A percentile compares a stretch with the other conserved stretches of the same genome.
Conservation (phyloP, 1,139 yeast genomes). For the Yamadazyma pseudoaaseri region DNA sequence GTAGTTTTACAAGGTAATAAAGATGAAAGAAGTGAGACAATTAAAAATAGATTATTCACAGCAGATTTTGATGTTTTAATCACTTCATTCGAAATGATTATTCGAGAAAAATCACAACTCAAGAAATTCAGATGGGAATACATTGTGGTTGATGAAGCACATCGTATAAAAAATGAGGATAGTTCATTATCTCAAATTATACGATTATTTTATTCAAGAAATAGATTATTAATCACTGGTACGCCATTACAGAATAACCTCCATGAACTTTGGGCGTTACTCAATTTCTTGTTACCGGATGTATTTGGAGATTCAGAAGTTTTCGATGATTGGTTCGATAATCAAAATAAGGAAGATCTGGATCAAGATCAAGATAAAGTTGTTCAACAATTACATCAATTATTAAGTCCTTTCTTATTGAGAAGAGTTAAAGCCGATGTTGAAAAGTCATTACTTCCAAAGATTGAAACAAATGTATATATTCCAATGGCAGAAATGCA, state of each 20-base stretch:
- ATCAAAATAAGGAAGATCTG: conserved; percentile 24
- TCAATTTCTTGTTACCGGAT: conserved; percentile 89
- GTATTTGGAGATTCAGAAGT: conserved; percentile 88
- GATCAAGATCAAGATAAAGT: conserved; percentile 58
- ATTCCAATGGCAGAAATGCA: conserved; percentile 97
- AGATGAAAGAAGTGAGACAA: conserved; percentile 64
- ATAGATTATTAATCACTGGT: conserved; percentile 87
- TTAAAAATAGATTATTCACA: conserved; percentile 57
- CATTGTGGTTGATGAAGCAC: conserved; percentile 94
- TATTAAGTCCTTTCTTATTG: conserved; percentile 80
- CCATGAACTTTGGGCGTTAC: conserved; percentile 93
- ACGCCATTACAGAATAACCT: conserved; percentile 93
- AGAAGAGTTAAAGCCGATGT: conserved; percentile 93
- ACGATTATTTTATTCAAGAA: conserved; percentile 79
- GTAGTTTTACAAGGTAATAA: conserved; percentile 85
- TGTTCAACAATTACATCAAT: conserved; percentile 81
- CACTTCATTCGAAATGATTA: conserved; percentile 91
- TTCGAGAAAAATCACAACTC: conserved; percentile 77
- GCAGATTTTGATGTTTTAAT: conserved; percentile 87
- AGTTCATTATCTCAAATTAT: conserved; percentile 87
- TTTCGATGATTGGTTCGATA: conserved; percentile 85
- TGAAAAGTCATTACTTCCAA: conserved; percentile 85
- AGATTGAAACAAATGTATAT: conserved; percentile 84
- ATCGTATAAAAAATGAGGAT: conserved; percentile 92
- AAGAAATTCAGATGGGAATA: conserved; percentile 92